Base-by-base conservation (phyloP, 2,329 filamentous ascomycete species). In the Pleoardoris graminearum region DNA sequence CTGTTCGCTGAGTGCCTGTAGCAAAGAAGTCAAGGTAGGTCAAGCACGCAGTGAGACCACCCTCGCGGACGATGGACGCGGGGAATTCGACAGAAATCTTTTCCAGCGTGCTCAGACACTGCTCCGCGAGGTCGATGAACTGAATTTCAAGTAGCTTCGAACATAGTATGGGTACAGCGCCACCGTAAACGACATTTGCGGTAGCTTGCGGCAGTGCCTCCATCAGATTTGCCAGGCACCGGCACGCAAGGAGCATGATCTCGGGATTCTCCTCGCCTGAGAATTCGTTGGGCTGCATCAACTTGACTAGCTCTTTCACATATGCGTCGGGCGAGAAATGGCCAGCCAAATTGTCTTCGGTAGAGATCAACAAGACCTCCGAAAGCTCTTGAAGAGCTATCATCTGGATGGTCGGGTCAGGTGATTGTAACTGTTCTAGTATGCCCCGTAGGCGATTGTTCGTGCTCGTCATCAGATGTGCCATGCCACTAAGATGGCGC, bases 1-100 rank as follows among this genome's bases (percentile, higher is more conserved):
- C 94, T 12, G 93, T 97, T 60, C 94, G 85, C 75, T 99, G 94
- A 2, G 94, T 97, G 73, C 93, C 94, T 0, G 94, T 99, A 14
- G 93, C 89, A 67, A 99, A 99, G 76, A 99, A 99, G 71, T 99
- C 94, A 52, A 99, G 83, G 70, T 94, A 97, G 0, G 90, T 95
- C 59, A 99, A 78, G 68, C 94, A 99, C n/a, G 94, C 94, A 1
- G 90, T 96, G 57, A 99, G 79, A 10, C 94, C 94, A 43, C 94
- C 95, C 76, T 97, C 94, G 46, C 92, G 89, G 38, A 99, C 94
- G 63, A 99, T 99, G 50, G 90, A 91, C 3, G 89, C 87, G 1
- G 94, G 94, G 68, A 96, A 99, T 69, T 99, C 94, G 51, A 93
- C 85, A 0, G 94, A 99, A 44, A 99, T 97, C 76, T 97, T 99